Evolutionary conservation across 768 basidiomycete species (phyloP).

Genomic region (Auriscalpium microsporum): DNA sequence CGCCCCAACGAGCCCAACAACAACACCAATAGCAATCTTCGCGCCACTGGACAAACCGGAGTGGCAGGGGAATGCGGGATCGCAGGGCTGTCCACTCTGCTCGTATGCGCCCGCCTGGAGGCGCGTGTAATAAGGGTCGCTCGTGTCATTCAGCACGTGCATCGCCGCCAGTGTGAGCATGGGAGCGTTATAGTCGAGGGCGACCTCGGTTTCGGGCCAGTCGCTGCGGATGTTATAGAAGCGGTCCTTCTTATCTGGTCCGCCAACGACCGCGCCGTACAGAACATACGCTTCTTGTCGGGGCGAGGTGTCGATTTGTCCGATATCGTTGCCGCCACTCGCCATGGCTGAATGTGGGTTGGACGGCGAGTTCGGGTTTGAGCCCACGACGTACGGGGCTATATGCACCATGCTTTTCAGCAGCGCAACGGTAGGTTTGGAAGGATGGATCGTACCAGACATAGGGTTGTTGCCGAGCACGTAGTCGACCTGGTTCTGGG

Average conservation of each 20-base stretch:
- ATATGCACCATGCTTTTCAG: constrained; percentile 6
- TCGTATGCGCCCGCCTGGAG: constrained; percentile 62
- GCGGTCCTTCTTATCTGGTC: constrained; percentile 65
- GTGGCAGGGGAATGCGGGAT: constrained; percentile 49
- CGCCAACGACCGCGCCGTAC: constrained; percentile 86
- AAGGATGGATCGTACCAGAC: constrained; percentile 44
- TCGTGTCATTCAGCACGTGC: constrained; percentile 56
- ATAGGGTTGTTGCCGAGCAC: constrained; percentile 84
- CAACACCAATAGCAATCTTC: constrained; percentile 63
- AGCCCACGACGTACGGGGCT: constrained; percentile 83
- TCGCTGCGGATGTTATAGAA: constrained; percentile 84
- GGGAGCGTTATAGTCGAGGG: constrained; percentile 87
- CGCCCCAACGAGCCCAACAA: constrained; percentile 54
- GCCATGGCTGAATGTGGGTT: constrained; percentile 91
- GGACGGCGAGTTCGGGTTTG: constrained; percentile 81
- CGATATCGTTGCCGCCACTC: constrained; percentile 69
- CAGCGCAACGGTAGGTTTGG: background rate
- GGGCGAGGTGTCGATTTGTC: constrained; percentile 63
- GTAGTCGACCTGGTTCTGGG: constrained; percentile 73
- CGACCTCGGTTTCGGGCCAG: constrained; percentile 84
- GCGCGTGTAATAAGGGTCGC: constrained; percentile 72
- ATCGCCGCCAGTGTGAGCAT: constrained; percentile 80
- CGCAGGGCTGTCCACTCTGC: constrained; percentile 66
- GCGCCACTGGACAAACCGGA: constrained; percentile 48
- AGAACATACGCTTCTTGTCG: constrained; percentile 64